Evolutionary conservation across 352 stramenopile species (phyloP), one percentile per base, ranked within the genome.

Genomic region (Globisporangium polare): DNA sequence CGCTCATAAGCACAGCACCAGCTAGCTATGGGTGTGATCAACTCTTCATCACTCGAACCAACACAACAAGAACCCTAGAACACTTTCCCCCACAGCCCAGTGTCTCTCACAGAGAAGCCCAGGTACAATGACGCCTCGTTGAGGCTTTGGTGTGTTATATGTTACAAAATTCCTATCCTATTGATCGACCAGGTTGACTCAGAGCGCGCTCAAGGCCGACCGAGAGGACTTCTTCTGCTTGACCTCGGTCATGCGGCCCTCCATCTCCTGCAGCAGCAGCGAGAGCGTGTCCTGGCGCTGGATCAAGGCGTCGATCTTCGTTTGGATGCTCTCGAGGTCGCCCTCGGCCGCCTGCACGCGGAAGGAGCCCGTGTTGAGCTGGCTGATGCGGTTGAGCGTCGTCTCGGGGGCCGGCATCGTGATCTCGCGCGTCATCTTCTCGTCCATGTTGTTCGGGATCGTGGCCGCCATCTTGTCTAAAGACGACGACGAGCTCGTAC

Each of bases 301-400:
- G 42, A 88, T 78, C 65, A 88, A 79, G 43, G 62, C 64, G 56
- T 72, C 75, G 24, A 91, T 61, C 33, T 85, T 86, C 9, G 66
- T 60, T 22, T 90, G 76, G 53, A 91, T 89, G n/a, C 74, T 82
- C 47, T 96, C 85, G 2, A 96, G 72, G 39, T 92, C 85, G 2
- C 74, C 79, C 70, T 91, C 82, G n/a, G 69, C 78, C 1, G 74
- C 66, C 24, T 83, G 68, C 57, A 74, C 85, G 37, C 84, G 89
- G 60, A 91, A 93, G 60, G 78, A 91, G 8, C 69, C 71, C 2
- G 88, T 91, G 58, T 99, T 88, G 43, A 99, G 82, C 63, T 93
- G 88, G 20, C 74, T 86, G 62, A 91, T 89, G 43, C 79, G 82
- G 43, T 71, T 86, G 24, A 91, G 71, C 26, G 76, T 89, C 41